Evolutionary conservation across 139 green algal species (phyloP).

Genomic region (Yamagishiella unicocca): DNA sequence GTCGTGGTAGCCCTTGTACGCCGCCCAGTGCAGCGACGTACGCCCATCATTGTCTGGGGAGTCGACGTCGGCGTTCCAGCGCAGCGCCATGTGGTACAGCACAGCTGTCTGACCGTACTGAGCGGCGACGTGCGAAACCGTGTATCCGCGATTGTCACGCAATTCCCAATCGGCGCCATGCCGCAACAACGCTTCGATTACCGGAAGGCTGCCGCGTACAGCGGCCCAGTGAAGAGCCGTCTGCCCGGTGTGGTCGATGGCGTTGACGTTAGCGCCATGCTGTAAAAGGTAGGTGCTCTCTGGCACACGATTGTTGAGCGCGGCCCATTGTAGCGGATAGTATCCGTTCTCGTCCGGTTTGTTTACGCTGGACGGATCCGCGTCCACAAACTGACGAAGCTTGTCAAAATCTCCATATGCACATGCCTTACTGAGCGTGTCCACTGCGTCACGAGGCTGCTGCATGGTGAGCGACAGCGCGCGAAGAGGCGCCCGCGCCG

Average conservation of each 20-base stretch:
- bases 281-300: slow-evolving; percentile 82
- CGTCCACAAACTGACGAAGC: slow-evolving; percentile 69
- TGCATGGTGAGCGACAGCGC: slow-evolving; percentile 7
- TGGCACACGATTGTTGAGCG: slow-evolving; percentile 92
- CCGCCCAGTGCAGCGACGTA: slow-evolving; percentile 90
- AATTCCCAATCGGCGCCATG: slow-evolving; percentile 65
- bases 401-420: slow-evolving; percentile 90
- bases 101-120: slow-evolving; percentile 97
- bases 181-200: slow-evolving; percentile 84
- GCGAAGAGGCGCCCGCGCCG: slow-evolving; percentile 1
- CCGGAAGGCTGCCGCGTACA: slow-evolving; percentile 82
- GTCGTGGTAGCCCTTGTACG: slow-evolving; percentile 94
- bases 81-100: slow-evolving; percentile 90
- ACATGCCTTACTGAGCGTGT: slow-evolving; percentile 66
- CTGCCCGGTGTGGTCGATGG: slow-evolving; percentile 83
- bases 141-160: slow-evolving; percentile 85
- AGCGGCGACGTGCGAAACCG: slow-evolving; percentile 86
- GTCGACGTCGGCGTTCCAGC: slow-evolving; percentile 90
- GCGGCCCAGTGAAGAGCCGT: slow-evolving; percentile 90
- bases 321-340: slow-evolving; percentile 86
- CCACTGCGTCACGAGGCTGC: background rate
- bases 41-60: slow-evolving; percentile 79
- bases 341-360: slow-evolving; percentile 79
- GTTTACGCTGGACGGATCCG: slow-evolving; percentile 65
- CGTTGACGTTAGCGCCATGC: slow-evolving; percentile 73